These are phyloP conservation scores for Syzygium oleosum DNA, from an alignment of 345 rosid genomes.

Conservation along the genomic window DNA sequence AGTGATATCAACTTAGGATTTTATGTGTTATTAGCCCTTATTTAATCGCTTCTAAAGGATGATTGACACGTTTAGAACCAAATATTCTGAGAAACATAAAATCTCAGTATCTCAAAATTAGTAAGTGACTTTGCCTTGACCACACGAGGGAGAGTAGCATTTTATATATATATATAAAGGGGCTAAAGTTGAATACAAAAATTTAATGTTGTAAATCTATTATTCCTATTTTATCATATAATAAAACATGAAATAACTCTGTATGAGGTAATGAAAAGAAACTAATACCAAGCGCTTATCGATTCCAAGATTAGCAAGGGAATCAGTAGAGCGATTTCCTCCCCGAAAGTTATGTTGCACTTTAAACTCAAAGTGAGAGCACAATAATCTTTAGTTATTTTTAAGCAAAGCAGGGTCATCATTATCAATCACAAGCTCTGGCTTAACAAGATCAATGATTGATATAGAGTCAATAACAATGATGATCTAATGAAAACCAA, in stretches of 20 bases:
- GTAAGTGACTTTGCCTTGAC: neutral
- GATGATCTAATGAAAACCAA: neutral
- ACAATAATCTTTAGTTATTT: accelerated
- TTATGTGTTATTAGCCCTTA: neutral
- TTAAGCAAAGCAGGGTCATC: neutral
- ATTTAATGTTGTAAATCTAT: too few species aligned
- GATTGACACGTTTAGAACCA: neutral
- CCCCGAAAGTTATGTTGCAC: neutral
- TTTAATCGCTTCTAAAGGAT: neutral
- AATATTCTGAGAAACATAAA: neutral
- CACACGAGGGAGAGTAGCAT: neutral
- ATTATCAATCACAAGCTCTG: neutral
- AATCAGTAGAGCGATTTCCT: accelerated
- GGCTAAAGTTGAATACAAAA: too few species aligned
- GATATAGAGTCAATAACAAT: too few species aligned
- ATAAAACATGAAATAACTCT: too few species aligned
- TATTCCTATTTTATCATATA: too few species aligned
- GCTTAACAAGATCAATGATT: too few species aligned
- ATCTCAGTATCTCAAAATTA: neutral
- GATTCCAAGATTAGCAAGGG: neutral
- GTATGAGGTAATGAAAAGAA: too few species aligned
- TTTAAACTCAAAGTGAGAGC: neutral
- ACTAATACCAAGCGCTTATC: neutral
- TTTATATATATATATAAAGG: too few species aligned
- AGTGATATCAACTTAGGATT: too few species aligned